A percentile compares a stretch with the other conserved stretches of the same genome.
Evolutionary conservation across 192 early-diverging fungal species (phyloP).

Genomic region (Bifiguratus adelaidae): DNA sequence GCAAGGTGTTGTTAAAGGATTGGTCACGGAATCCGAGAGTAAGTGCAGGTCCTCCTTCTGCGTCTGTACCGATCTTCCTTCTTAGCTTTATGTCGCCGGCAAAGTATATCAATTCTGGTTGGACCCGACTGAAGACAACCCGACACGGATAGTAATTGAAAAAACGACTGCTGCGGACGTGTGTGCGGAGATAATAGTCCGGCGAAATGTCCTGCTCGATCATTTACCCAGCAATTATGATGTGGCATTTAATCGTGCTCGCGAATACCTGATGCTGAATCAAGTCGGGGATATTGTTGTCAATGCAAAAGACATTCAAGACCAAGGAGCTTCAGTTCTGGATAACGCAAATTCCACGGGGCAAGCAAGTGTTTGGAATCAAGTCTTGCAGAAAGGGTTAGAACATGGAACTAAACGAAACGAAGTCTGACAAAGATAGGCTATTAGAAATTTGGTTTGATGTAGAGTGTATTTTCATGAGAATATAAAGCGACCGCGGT

Average conservation of each 20-base stretch:
- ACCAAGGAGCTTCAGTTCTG: no score
- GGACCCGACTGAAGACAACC: conserved; percentile 19
- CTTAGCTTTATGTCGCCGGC: conserved; percentile 21
- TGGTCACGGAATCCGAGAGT: conserved; percentile 17
- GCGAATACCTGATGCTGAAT: conserved; percentile 14
- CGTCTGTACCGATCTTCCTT: not conserved
- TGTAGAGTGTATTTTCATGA: no score
- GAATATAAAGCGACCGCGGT: no score
- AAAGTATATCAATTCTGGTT: conserved; percentile 25
- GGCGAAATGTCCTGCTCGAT: conserved; percentile 14
- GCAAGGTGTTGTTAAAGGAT: conserved; percentile 13
- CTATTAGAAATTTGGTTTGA: no score
- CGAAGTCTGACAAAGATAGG: no score
- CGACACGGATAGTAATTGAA: conserved; percentile 21
- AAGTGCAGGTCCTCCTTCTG: not conserved
- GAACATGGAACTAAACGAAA: no score
- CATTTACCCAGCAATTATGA: conserved; percentile 25
- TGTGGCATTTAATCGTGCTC: conserved; percentile 12
- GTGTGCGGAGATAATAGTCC: conserved; percentile 16
- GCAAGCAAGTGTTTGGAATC: no score
- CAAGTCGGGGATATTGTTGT: not conserved
- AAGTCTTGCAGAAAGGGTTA: no score
- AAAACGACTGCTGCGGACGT: conserved; percentile 11
- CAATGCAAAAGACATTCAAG: no score
- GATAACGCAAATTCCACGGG: no score